phyloP scores from a whole-genome alignment of 2,329 filamentous ascomycete genomes.

The Parascedosporium putredinis region DNA sequence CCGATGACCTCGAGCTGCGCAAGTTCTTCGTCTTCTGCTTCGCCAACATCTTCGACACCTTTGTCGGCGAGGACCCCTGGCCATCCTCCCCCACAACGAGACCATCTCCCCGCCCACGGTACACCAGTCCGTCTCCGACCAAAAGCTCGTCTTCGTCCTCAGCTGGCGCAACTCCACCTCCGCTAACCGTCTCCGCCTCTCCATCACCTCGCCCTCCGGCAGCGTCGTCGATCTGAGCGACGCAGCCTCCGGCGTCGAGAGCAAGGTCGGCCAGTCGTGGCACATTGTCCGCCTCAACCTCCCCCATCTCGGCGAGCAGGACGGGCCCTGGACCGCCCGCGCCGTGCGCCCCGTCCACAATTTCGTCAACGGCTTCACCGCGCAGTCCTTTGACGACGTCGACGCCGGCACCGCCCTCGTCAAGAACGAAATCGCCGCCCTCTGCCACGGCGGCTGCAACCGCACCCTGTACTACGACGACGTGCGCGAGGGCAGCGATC shows the following conservation, averaged over 20 bases:
- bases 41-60: not conserved
- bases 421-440: not conserved
- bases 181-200: not conserved
- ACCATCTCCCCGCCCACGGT: not conserved
- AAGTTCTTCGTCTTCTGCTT: not conserved
- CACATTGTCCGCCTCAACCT: not conserved
- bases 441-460: not conserved
- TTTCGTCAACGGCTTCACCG: not conserved
- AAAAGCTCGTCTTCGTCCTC: not conserved
- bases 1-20: not conserved
- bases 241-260: not conserved
- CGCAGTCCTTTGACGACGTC: not conserved
- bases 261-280: not conserved
- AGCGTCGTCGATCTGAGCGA: not conserved
- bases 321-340: not conserved
- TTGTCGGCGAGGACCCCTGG: not conserved
- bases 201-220: not conserved
- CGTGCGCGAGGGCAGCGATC: not conserved
- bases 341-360: not conserved
- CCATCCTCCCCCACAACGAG: not conserved
- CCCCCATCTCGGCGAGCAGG: not conserved
- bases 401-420: not conserved
- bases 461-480: not conserved
- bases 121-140: not conserved
- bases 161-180: not conserved